phyloP scores from a whole-genome alignment of 108 stramenopile genomes.

The Stephanodiscus triporus region DNA sequence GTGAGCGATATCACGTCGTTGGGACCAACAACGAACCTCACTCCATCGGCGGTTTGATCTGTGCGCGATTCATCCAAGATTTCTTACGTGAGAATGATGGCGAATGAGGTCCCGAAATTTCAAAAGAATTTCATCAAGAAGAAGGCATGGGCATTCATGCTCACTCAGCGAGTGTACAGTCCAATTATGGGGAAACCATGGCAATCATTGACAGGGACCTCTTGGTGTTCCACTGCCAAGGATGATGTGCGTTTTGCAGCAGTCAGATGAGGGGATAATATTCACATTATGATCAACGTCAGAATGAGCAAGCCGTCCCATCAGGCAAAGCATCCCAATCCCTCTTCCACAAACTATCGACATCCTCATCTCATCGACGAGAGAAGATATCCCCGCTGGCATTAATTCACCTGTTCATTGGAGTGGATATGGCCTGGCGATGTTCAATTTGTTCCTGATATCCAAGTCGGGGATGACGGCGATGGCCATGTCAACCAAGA shows the following conservation, averaged over 20 bases:
- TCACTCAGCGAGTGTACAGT: neutral
- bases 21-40: slow-evolving; percentile 87
- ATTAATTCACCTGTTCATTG: slow-evolving; percentile 48
- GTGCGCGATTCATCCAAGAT: slow-evolving; percentile 75
- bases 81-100: slow-evolving; percentile 60
- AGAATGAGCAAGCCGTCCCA: no score
- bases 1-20: slow-evolving; percentile 59
- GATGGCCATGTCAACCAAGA: neutral
- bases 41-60: slow-evolving; percentile 79
- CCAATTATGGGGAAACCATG: slow-evolving; percentile 16
- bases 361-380: no score
- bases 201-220: no score
- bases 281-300: no score
- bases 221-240: no score
- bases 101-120: slow-evolving; percentile 53
- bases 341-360: no score
- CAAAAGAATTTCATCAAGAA: slow-evolving; percentile 40
- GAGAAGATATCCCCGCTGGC: no score
- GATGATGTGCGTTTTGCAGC: no score
- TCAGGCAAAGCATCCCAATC: no score
- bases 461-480: slow-evolving; percentile 37
- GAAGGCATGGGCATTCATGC: neutral
- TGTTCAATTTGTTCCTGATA: slow-evolving; percentile 52
- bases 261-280: no score
- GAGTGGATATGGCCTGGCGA: slow-evolving; percentile 55